Percentiles rank a stretch among this genome's conserved stretches.
Conservation (phyloP, 371 early-diverging fungal species). For the Haplosporangium sp. region DNA sequence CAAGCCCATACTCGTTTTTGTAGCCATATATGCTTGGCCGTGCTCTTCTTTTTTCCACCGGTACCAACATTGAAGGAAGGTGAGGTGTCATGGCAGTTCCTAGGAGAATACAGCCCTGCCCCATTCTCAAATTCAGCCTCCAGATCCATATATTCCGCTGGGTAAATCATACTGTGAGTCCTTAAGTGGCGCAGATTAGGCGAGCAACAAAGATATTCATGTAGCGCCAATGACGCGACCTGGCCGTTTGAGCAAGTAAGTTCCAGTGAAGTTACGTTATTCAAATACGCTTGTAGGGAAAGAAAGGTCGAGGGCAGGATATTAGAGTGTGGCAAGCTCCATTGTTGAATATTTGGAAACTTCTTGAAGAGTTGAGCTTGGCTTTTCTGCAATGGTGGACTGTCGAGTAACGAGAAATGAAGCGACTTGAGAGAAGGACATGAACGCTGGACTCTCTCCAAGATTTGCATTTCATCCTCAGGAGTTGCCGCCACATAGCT, state of each 20-base stretch:
- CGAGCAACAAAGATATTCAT: conserved; percentile 25
- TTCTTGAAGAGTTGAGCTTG: conserved; percentile 18
- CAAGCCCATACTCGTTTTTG: conserved; percentile 24
- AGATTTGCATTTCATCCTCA: conserved; percentile 3
- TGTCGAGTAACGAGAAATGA: conserved; percentile 17
- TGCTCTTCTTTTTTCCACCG: background rate
- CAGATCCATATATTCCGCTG: conserved; percentile 26
- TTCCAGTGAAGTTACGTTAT: conserved; percentile 12
- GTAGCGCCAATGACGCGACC: conserved; percentile 13
- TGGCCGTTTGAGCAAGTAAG: conserved; percentile 9
- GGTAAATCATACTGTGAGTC: conserved; percentile 15
- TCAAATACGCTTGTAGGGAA: conserved; percentile 11
- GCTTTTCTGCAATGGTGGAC: conserved; percentile 5
- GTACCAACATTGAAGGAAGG: background rate
- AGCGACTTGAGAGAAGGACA: conserved; percentile 12
- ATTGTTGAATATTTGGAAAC: conserved; percentile 2
- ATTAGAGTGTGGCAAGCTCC: conserved; percentile 17
- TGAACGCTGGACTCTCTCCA: conserved; percentile 6
- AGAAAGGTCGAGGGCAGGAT: conserved; percentile 24
- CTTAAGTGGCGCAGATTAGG: conserved; percentile 19
- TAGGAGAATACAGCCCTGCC: conserved; percentile 11
- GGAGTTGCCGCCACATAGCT: background rate
- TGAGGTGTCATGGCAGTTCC: conserved; percentile 3
- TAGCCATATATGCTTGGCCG: conserved; percentile 3
- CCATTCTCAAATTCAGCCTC: conserved; percentile 11